These are phyloP conservation scores for Sclerospora graminicola DNA, from an alignment of 352 stramenopile species.

Conservation along the genomic window DNA sequence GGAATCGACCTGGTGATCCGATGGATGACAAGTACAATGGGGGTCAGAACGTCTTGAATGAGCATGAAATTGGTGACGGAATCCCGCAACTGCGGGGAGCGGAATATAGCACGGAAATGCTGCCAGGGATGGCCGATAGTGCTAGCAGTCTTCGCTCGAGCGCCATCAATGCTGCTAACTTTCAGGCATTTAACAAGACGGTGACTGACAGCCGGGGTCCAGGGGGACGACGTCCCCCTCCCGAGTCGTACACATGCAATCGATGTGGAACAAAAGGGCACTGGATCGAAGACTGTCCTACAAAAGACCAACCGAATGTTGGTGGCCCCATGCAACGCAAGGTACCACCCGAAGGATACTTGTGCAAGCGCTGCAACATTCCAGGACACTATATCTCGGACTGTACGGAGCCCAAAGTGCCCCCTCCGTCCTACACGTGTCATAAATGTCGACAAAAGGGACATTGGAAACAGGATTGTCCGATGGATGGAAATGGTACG, in stretches of 20 bases:
- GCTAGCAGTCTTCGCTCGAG: slow-evolving; percentile 44
- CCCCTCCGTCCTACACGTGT: slow-evolving; percentile 70
- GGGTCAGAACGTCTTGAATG: slow-evolving; percentile 55
- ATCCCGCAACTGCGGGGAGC: slow-evolving; percentile 16
- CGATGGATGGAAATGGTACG: slow-evolving; percentile 53
- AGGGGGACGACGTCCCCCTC: slow-evolving; percentile 42
- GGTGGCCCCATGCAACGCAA: slow-evolving; percentile 27
- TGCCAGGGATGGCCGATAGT: slow-evolving; percentile 62
- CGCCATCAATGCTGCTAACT: slow-evolving; percentile 61
- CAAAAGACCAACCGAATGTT: slow-evolving; percentile 50
- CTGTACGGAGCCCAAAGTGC: slow-evolving; percentile 76
- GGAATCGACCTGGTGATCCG: slow-evolving; percentile 88
- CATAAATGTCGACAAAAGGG: slow-evolving; percentile 84
- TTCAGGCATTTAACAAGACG: slow-evolving; percentile 52
- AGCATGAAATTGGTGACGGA: slow-evolving; percentile 41
- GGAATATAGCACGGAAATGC: slow-evolving; percentile 30
- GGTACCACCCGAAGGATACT: slow-evolving; percentile 62
- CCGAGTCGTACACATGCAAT: slow-evolving; percentile 84
- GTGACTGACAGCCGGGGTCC: slow-evolving; percentile 16
- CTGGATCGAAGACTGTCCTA: slow-evolving; percentile 84
- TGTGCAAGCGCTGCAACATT: slow-evolving; percentile 82
- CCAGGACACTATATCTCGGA: slow-evolving; percentile 83
- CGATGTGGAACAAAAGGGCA: slow-evolving; percentile 77
- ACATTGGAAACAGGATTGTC: slow-evolving; percentile 84
- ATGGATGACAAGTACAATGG: slow-evolving; percentile 88